Evolutionary conservation across 305 asterid genomes (phyloP), one percentile per base, ranked within the genome.

Genomic region (Fraxinus paxiana): DNA sequence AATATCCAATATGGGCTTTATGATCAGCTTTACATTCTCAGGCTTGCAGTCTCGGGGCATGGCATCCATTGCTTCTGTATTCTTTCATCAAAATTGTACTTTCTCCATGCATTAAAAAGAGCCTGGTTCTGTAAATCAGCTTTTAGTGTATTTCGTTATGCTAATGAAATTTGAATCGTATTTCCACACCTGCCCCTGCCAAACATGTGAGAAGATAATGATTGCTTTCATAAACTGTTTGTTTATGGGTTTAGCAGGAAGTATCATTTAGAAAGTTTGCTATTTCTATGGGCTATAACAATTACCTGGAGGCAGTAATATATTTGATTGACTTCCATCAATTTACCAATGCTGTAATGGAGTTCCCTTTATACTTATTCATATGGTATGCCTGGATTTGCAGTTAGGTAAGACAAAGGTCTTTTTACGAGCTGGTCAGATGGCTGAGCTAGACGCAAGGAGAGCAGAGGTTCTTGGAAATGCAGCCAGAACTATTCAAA

Each of bases 371-470:
- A 5, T 67, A 76, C 41, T 71, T 18, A 84, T 75, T 26, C 69
- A 26, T 26, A 51, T 75, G 33, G 24, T 76, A 30, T 86, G 76
- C 76, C 76, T 77, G 80, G 84, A 8, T 86, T 86, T 87, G 85
- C 95, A 97, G 99, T 91, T 97, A 82, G 99, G 99, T 82, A 97
- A 89, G 90, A 91, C 98, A 61, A 97, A 97, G 92, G 98, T 97
- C 84, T 97, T 97, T 88, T 88, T 97, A 78, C 92, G 99, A 79
- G 99, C 99, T 86, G 99, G 99, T 83, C 99, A 97, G 92, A 97
- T 97, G 99, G 99, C 99, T 67, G 98, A 94, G 88, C 92, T 97
- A 65, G 99, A 97, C 81, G 95, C 98, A 71, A 93, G 92, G 85
- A 91, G 99, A 88, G 92, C 98, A 63, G 98, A 91, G 91, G 97